These are phyloP conservation scores for Myxozyma sirexii DNA, from an alignment of 805 yeast species.

Conservation along the genomic window DNA sequence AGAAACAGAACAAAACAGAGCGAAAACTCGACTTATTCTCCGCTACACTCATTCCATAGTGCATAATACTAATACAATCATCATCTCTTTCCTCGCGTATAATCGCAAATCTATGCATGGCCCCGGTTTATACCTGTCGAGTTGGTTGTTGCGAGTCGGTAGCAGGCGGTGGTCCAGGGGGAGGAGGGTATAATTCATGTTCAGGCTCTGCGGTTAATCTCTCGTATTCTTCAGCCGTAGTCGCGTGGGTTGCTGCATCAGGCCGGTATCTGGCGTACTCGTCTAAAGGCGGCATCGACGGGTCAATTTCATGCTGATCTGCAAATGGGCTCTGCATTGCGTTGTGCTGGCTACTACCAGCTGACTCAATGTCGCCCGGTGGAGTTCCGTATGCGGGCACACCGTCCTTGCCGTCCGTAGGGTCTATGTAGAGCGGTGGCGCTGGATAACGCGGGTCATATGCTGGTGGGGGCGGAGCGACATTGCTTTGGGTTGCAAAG, in stretches of 20 bases:
- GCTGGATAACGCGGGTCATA: conserved; percentile 31
- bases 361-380: conserved; percentile 2
- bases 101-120: too few relatives aligned
- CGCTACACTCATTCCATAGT: not conserved
- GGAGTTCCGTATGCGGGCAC: not conserved
- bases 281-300: not conserved
- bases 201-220: not conserved
- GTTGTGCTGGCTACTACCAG: conserved; percentile 1
- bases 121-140: not conserved
- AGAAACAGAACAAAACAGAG: too few relatives aligned
- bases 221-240: conserved; percentile 8
- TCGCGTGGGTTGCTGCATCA: not conserved
- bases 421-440: conserved; percentile 23
- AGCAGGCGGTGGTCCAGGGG: not conserved
- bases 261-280: not conserved
- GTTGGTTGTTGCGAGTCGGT: not conserved
- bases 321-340: conserved; percentile 4
- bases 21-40: too few relatives aligned
- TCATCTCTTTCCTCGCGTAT: not conserved
- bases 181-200: not conserved
- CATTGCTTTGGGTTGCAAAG: not conserved
- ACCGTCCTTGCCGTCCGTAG: conserved; percentile 15
- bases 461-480: conserved; percentile 28
- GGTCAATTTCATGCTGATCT: not conserved
- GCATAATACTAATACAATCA: not conserved